Conservation (phyloP, 140 eudicot species). For the Bidens hawaiensis region DNA sequence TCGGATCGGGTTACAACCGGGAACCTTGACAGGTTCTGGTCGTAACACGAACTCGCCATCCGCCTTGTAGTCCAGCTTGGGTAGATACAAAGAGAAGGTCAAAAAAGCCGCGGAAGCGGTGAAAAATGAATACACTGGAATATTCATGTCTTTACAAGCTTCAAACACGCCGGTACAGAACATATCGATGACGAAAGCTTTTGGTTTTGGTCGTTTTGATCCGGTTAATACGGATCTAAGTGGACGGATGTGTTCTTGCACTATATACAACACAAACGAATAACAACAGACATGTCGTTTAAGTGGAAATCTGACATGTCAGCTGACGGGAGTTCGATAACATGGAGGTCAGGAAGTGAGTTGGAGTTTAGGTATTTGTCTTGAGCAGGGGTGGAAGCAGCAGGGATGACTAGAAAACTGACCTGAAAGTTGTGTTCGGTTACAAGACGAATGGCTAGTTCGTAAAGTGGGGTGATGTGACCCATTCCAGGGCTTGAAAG, state of each 20-base stretch:
- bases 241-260: constrained; percentile 30
- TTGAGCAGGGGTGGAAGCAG: constrained; percentile 32
- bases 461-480: constrained; percentile 38
- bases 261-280: constrained; percentile 14
- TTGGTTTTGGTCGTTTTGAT: constrained; percentile 15
- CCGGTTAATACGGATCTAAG: constrained; percentile 16
- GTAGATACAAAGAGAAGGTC: constrained; percentile 33
- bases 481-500: constrained; percentile 60
- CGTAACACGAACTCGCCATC: constrained; percentile 39
- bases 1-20: constrained; percentile 39
- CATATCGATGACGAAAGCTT: constrained; percentile 41
- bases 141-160: constrained; percentile 18
- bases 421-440: constrained; percentile 26
- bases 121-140: constrained; percentile 43
- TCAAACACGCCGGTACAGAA: constrained; percentile 36
- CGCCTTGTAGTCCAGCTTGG: constrained; percentile 27
- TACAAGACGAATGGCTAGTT: constrained; percentile 33
- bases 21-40: constrained; percentile 29
- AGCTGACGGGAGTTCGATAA: neutral
- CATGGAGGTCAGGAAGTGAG: constrained; percentile 26
- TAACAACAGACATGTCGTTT: neutral
- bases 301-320: neutral
- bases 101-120: constrained; percentile 27
- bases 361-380: constrained; percentile 23
- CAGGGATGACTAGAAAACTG: constrained; percentile 38